A percentile compares a stretch with the other conserved stretches of the same genome.
Conservation (phyloP, 2,329 filamentous ascomycete species). For the Ascochyta pisi region DNA sequence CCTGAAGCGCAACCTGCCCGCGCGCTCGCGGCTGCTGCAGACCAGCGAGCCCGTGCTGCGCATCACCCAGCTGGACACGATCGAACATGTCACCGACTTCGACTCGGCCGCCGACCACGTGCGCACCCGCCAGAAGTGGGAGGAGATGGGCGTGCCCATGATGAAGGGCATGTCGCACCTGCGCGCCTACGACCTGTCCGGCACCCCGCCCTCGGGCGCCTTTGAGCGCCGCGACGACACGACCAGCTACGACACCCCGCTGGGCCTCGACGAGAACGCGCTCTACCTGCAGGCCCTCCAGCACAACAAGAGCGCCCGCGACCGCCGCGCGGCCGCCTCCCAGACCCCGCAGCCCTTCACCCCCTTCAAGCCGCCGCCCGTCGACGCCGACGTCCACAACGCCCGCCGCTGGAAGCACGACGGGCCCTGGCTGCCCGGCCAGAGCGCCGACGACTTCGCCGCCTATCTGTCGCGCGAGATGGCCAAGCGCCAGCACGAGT, state of each 20-base stretch:
- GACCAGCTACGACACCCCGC: conserved; percentile 36
- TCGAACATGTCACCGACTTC: conserved; percentile 90
- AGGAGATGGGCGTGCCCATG: conserved; percentile 78
- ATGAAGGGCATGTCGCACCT: conserved; percentile 49
- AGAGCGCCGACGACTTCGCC: conserved; percentile 63
- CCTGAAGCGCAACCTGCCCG: conserved; percentile 82
- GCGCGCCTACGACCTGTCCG: conserved; percentile 24
- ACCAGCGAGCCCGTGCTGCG: conserved; percentile 75
- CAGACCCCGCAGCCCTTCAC: conserved; percentile 27
- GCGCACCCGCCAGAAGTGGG: conserved; percentile 82
- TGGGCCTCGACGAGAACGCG: conserved; percentile 38
- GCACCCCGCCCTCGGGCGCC: conserved; percentile 27
- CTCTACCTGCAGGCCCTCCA: conserved; percentile 35
- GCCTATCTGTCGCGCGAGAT: conserved; percentile 56
- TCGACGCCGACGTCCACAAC: conserved; percentile 34
- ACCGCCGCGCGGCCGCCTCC: conserved; percentile 17
- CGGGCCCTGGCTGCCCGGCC: conserved; percentile 65
- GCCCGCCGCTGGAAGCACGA: conserved; percentile 61
- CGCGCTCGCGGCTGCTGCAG: conserved; percentile 71
- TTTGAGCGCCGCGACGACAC: conserved; percentile 45
- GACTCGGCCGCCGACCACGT: conserved; percentile 81
- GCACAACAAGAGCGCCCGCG: conserved; percentile 25
- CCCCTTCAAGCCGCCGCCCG: conserved; percentile 30
- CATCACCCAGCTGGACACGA: conserved; percentile 79
- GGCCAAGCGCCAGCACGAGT: conserved; percentile 43